These are phyloP conservation scores for Skeletonema marinoi DNA, from an alignment of 108 stramenopile genomes.

Conservation along the genomic window DNA sequence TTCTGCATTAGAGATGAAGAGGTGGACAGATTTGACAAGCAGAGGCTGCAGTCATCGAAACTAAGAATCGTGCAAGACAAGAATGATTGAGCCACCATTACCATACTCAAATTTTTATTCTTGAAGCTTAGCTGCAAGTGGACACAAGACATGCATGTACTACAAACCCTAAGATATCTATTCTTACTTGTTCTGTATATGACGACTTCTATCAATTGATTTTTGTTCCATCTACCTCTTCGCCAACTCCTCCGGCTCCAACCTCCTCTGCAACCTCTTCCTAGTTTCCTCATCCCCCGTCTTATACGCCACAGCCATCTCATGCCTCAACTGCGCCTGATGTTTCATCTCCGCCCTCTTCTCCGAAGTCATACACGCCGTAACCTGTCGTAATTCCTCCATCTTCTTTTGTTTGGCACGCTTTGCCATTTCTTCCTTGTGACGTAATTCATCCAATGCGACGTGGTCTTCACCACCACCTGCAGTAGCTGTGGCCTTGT, in stretches of 20 bases:
- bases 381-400: conserved; percentile 52
- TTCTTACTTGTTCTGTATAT: too few relatives aligned
- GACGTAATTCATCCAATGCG: conserved; percentile 42
- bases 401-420: conserved; percentile 45
- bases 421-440: conserved; percentile 53
- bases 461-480: conserved; percentile 20
- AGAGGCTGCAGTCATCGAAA: too few relatives aligned
- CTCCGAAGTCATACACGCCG: conserved; percentile 62
- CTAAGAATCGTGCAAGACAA: too few relatives aligned
- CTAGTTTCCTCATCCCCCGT: conserved; percentile 73
- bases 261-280: conserved; percentile 66
- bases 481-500: conserved; percentile 22
- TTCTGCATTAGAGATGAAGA: too few relatives aligned
- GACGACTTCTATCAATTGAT: too few relatives aligned
- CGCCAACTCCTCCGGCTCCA: conserved; percentile 65
- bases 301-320: conserved; percentile 87
- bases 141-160: not conserved
- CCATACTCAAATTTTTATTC: too few relatives aligned
- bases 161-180: too few relatives aligned
- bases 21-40: too few relatives aligned
- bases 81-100: too few relatives aligned
- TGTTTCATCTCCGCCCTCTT: conserved; percentile 84
- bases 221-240: not conserved
- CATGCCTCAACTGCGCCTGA: conserved; percentile 66
- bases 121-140: not conserved